Conservation (phyloP, 495 filamentous ascomycete genomes). For the Symbiotaphrina buchneri region DNA sequence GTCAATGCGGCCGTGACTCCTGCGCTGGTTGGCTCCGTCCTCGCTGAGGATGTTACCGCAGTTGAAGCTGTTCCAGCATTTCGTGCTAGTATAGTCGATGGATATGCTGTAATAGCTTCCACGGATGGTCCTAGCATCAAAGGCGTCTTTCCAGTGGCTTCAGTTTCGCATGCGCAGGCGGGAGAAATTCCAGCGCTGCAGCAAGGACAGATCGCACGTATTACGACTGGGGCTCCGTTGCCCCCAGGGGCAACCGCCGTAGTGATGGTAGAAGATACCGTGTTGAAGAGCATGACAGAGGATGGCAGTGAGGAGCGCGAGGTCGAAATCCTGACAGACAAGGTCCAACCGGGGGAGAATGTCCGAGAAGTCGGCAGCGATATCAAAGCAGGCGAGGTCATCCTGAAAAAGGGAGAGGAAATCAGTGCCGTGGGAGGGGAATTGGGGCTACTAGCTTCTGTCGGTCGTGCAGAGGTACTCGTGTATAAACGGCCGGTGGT, state of each 20-base stretch:
- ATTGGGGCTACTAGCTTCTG: conserved; percentile 69
- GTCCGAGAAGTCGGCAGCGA: conserved; percentile 84
- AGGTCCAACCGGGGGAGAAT: conserved; percentile 63
- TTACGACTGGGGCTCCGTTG: conserved; percentile 85
- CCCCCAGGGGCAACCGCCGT: conserved; percentile 77
- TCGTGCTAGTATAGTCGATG: conserved; percentile 89
- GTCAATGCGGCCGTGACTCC: conserved; percentile 33
- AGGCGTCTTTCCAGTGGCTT: conserved; percentile 68
- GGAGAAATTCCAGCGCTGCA: conserved; percentile 34
- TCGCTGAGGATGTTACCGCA: conserved; percentile 67
- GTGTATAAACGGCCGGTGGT: conserved; percentile 59
- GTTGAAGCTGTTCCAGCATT: conserved; percentile 75
- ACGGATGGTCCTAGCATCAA: conserved; percentile 33
- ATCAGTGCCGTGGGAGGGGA: conserved; percentile 76
- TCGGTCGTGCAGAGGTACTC: conserved; percentile 49
- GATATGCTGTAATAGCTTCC: conserved; percentile 60
- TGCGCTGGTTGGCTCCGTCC: conserved; percentile 44
- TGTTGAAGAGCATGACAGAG: conserved; percentile 43
- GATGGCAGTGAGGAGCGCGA: conserved; percentile 70
- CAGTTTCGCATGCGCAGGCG: conserved; percentile 63
- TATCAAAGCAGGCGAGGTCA: conserved; percentile 37
- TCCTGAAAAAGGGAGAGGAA: conserved; percentile 53
- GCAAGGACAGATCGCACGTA: conserved; percentile 58
- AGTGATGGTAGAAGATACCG: conserved; percentile 94
- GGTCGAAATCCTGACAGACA: conserved; percentile 59